Evolutionary conservation across 1,139 yeast species (phyloP).

Genomic region (Zhuliangozyma blackwelliae): DNA sequence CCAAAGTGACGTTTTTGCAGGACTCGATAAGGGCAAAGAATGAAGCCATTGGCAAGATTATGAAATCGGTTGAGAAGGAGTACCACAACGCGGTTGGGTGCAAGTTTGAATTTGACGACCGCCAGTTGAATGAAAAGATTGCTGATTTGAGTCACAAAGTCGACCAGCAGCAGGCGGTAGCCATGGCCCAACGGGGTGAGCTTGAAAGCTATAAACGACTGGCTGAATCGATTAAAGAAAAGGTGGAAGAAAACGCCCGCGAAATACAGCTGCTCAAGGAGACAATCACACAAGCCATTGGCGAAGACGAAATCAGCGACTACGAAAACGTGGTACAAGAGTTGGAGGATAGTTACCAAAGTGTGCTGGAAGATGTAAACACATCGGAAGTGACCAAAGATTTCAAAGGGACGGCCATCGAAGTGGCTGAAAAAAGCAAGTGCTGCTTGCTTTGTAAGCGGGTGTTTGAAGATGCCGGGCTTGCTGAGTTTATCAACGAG

Average conservation of each 20-base stretch:
- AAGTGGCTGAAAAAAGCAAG: constrained; percentile 50
- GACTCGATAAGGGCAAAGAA: constrained; percentile 29
- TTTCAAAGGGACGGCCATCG: constrained; percentile 61
- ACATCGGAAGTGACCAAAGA: constrained; percentile 62
- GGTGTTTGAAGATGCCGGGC: constrained; percentile 44
- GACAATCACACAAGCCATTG: constrained; percentile 24
- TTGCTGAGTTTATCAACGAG: constrained; percentile 27
- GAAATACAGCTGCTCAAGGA: constrained; percentile 10
- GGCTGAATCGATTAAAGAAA: not conserved
- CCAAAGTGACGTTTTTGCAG: constrained; percentile 43
- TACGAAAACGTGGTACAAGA: constrained; percentile 50
- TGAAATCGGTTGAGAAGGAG: constrained; percentile 3
- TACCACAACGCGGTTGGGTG: constrained; percentile 13
- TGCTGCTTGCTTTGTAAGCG: constrained; percentile 67
- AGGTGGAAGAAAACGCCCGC: constrained; percentile 5
- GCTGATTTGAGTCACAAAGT: constrained; percentile 7
- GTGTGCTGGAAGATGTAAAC: constrained; percentile 57
- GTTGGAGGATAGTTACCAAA: constrained; percentile 56
- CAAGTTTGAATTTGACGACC: constrained; percentile 17
- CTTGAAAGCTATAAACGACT: constrained; percentile 6
- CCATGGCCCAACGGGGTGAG: constrained; percentile 4
- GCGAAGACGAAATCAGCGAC: constrained; percentile 45
- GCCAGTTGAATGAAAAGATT: constrained; percentile 15
- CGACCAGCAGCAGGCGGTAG: constrained; percentile 9
- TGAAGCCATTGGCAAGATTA: constrained; percentile 15